These are phyloP conservation scores for Schoenoplectus triqueter DNA, from an alignment of 202 grass and related monocot genomes.

Conservation along the genomic window DNA sequence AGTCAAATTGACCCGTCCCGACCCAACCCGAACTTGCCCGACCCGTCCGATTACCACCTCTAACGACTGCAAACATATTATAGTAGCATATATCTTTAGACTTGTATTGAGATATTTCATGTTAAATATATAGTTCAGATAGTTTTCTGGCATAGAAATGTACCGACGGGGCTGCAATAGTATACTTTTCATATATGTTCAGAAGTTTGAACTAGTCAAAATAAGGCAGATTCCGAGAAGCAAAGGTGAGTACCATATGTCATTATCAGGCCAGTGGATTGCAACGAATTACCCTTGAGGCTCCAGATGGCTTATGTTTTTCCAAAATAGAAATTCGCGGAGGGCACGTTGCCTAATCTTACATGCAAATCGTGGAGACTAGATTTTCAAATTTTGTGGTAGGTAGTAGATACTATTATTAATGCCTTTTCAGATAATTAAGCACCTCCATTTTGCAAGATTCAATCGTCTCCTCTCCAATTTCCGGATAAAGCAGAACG, in stretches of 20 bases:
- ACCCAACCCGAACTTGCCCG: too few relatives aligned
- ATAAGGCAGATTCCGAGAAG: not conserved
- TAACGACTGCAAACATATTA: not conserved
- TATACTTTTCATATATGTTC: not conserved
- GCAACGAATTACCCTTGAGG: not conserved
- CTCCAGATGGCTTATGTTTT: not conserved
- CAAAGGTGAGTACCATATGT: not conserved
- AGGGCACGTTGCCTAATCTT: not conserved
- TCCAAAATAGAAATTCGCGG: not conserved
- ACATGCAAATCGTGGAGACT: not conserved
- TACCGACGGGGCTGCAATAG: not conserved
- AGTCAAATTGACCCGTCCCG: too few relatives aligned
- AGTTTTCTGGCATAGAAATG: not conserved
- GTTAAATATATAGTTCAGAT: not conserved
- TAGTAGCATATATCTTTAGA: too few relatives aligned
- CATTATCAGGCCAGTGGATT: slow-evolving; percentile 22
- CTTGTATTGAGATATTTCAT: not conserved
- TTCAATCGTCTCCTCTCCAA: not conserved
- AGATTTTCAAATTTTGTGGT: not conserved
- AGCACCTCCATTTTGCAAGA: not conserved
- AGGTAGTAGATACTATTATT: not conserved
- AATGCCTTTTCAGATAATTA: not conserved
- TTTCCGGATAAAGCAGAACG: not conserved
- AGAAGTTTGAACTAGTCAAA: not conserved
- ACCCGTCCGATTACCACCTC: too few relatives aligned